Percentiles rank a stretch among this genome's conserved stretches.
These are phyloP conservation scores for Pholiota molesta DNA, from an alignment of 768 basidiomycete species.

Conservation along the genomic window DNA sequence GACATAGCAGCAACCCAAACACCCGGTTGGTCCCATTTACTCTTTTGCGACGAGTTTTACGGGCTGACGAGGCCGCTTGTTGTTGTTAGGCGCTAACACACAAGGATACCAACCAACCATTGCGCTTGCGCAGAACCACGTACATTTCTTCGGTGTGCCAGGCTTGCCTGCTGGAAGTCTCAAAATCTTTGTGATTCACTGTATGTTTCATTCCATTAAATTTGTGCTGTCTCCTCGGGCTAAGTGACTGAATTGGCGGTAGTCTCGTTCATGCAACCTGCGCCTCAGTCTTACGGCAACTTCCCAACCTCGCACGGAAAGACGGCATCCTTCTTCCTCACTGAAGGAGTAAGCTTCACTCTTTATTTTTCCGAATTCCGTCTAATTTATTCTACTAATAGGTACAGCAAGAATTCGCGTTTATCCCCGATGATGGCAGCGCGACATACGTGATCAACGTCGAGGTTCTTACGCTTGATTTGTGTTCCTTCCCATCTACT, in stretches of 20 bases:
- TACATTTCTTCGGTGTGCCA: constrained; percentile 81
- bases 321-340: constrained; percentile 71
- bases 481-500: not conserved
- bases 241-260: not conserved
- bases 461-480: constrained; percentile 38
- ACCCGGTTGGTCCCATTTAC: constrained; percentile 7
- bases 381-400: not conserved
- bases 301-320: constrained; percentile 76
- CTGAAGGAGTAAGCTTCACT: constrained; percentile 34
- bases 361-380: not conserved
- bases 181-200: constrained; percentile 87
- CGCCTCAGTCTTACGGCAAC: constrained; percentile 61
- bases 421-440: constrained; percentile 66
- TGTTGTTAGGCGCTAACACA: constrained; percentile 32
- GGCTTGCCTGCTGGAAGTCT: constrained; percentile 67
- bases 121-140: constrained; percentile 85
- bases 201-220: constrained; percentile 42
- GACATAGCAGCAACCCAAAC: constrained; percentile 6
- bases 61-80: not conserved
- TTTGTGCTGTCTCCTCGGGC: not conserved
- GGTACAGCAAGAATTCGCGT: constrained; percentile 67
- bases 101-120: constrained; percentile 68
- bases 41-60: not conserved
- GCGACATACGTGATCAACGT: constrained; percentile 65
- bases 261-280: constrained; percentile 84